phyloP scores from a whole-genome alignment of 768 basidiomycete species.

The Asterophora lycoperdoides region DNA sequence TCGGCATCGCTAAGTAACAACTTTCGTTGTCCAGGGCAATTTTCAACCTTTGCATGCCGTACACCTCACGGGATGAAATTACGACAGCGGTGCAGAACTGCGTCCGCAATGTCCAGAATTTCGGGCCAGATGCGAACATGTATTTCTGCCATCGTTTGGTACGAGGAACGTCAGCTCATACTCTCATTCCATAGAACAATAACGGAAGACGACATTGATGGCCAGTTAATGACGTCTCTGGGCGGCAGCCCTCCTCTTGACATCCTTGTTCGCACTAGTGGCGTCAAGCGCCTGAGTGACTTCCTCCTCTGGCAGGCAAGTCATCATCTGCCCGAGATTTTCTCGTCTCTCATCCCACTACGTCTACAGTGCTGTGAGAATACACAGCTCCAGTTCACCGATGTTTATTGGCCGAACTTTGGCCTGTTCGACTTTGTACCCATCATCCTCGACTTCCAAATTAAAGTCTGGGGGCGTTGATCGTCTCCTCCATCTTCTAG shows the following conservation, averaged over 20 bases:
- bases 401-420: constrained; percentile 91
- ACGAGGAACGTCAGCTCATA: not conserved
- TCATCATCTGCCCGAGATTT: constrained; percentile 4
- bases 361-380: constrained; percentile 63
- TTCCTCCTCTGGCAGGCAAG: constrained; percentile 95
- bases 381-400: constrained; percentile 83
- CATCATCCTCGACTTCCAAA: constrained; percentile 84
- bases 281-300: constrained; percentile 84
- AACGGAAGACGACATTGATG: constrained; percentile 64
- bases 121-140: constrained; percentile 1
- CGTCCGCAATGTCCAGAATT: constrained; percentile 37
- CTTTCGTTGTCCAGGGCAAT: constrained; percentile 55
- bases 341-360: constrained; percentile 5
- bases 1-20: not conserved
- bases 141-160: constrained; percentile 1
- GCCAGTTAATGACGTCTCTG: constrained; percentile 59
- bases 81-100: constrained; percentile 64
- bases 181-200: constrained; percentile 26
- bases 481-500: not conserved
- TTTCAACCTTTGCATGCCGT: constrained; percentile 91
- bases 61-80: constrained; percentile 90
- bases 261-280: constrained; percentile 86
- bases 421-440: constrained; percentile 83
- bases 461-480: constrained; percentile 51
- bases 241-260: constrained; percentile 79